Conservation (phyloP, 306 rosid genomes). For the Arachis hypogaea region DNA sequence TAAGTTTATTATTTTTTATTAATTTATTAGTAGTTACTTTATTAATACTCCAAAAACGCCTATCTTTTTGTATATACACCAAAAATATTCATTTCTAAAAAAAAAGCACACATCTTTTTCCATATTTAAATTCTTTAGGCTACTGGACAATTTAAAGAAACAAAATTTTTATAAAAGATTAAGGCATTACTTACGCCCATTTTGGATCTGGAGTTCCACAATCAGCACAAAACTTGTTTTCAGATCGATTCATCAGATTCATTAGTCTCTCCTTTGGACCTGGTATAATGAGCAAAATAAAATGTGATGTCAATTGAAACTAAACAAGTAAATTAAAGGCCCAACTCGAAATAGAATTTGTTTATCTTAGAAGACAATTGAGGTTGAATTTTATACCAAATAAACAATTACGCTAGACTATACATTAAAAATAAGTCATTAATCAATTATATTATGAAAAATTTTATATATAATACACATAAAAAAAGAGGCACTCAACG, state of each 20-base stretch:
- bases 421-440: no score
- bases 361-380: constrained; percentile 1
- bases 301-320: not conserved
- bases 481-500: constrained; percentile 58
- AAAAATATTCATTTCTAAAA: no score
- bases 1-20: no score
- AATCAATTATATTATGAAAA: no score
- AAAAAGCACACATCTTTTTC: no score
- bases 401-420: no score
- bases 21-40: no score
- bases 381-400: constrained; percentile 1
- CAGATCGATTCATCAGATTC: constrained; percentile 54
- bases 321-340: not conserved
- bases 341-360: not conserved
- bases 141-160: constrained; percentile 8
- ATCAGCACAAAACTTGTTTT: constrained; percentile 79
- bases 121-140: no score
- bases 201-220: constrained; percentile 92
- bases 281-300: constrained; percentile 37
- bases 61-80: no score
- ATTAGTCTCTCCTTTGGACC: constrained; percentile 69
- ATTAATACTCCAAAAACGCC: no score
- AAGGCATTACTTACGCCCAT: constrained; percentile 83
- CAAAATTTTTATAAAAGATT: not conserved
- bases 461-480: no score